phyloP scores from a whole-genome alignment of 768 basidiomycete species.

The Royoungia palumana region DNA sequence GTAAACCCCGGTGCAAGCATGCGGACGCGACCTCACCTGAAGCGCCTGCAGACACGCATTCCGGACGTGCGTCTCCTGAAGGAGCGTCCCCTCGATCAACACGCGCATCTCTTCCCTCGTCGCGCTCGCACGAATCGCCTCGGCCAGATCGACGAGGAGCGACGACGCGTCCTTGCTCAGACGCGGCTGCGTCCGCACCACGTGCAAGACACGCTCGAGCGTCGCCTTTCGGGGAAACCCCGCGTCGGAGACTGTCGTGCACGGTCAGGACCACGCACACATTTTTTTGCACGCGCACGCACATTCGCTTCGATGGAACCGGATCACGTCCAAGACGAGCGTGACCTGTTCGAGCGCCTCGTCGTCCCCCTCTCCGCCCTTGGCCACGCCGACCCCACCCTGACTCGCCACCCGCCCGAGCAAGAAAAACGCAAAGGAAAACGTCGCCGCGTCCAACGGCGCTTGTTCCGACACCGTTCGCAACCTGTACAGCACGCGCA shows the following conservation, averaged over 20 bases:
- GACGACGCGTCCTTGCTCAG: conserved; percentile 82
- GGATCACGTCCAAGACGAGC: conserved; percentile 47
- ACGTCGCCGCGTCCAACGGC: conserved; percentile 83
- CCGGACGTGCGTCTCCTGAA: conserved; percentile 85
- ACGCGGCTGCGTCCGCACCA: conserved; percentile 74
- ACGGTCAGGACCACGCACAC: no score
- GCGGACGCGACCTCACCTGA: conserved; percentile 51
- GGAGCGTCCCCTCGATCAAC: conserved; percentile 69
- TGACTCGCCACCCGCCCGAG: conserved; percentile 61
- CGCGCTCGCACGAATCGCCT: conserved; percentile 68
- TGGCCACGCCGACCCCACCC: conserved; percentile 59
- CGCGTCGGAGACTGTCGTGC: conserved; percentile 53
- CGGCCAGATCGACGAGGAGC: conserved; percentile 75
- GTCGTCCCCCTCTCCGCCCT: conserved; percentile 31
- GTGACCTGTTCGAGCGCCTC: conserved; percentile 79
- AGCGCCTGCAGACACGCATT: conserved; percentile 88
- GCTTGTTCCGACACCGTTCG: conserved; percentile 76
- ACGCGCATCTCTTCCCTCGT: conserved; percentile 58
- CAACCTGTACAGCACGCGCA: conserved; percentile 83
- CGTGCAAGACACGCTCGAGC: conserved; percentile 64
- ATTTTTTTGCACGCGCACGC: no score
- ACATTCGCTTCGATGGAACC: conserved; percentile 34
- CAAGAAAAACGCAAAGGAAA: conserved; percentile 76
- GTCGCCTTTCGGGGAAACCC: conserved; percentile 73
- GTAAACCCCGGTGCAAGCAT: no score